Evolutionary conservation across 2,329 filamentous ascomycete genomes (phyloP).

Genomic region (Aspergillus terreus): DNA sequence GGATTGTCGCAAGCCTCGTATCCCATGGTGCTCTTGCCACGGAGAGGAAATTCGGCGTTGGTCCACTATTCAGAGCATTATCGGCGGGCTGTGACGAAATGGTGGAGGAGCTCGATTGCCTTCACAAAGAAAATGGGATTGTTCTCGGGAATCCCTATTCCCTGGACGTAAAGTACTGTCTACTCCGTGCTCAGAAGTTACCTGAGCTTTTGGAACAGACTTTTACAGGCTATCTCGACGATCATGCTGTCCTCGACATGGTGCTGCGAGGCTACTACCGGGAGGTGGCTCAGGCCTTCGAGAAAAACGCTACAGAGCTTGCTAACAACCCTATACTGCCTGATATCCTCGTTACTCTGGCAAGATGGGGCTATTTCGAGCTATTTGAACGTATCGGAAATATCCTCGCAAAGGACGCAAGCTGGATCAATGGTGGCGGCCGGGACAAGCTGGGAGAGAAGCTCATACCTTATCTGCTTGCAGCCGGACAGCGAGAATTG

Average conservation of each 20-base stretch:
- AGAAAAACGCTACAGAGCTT: neutral
- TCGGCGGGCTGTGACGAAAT: conserved; percentile 10
- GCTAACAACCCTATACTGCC: neutral
- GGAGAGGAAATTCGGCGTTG: neutral
- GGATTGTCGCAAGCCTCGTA: conserved; percentile 9
- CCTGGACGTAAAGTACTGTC: neutral
- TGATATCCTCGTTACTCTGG: conserved; percentile 10
- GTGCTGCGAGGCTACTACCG: conserved; percentile 4
- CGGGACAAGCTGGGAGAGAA: neutral
- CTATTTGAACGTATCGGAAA: conserved; percentile 13
- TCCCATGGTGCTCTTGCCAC: conserved; percentile 6
- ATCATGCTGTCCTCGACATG: conserved; percentile 5
- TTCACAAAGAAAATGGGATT: neutral
- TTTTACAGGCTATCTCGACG: neutral
- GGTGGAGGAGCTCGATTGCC: conserved; percentile 6
- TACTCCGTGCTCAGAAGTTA: neutral
- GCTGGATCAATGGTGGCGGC: conserved; percentile 16
- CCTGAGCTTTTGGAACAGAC: neutral
- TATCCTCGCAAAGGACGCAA: neutral
- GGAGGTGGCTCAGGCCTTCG: conserved; percentile 9
- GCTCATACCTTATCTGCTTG: conserved; percentile 12
- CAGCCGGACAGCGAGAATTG: conserved; percentile 10
- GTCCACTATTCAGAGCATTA: conserved; percentile 6
- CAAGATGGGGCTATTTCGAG: conserved; percentile 15
- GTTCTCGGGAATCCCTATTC: neutral